Evolutionary conservation across 2,329 filamentous ascomycete genomes (phyloP), one percentile per base, ranked within the genome.

Genomic region (Colletotrichum sp.): DNA sequence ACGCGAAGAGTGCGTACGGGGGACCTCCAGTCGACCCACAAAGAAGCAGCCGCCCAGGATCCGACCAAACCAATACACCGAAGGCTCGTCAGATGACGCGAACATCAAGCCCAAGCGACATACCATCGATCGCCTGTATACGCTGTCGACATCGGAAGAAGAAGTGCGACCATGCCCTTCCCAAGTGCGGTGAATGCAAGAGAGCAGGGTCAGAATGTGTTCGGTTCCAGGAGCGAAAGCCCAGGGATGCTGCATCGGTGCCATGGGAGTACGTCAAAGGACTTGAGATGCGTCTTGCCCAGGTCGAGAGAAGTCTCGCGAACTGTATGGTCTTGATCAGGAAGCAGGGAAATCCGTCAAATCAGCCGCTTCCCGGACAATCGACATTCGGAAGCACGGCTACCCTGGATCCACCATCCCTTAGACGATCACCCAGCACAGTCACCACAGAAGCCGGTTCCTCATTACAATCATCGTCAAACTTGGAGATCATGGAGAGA

Each of bases 251-350:
- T 24, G 39, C 60, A 6, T 64, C 59, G 21, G 60, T 71, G n/a
- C 69, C 69, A 21, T 71, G 69, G 69, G 69, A 64, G 28, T 71
- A 71, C 49, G 59, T 71, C 60, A 71, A 66, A 49, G 69, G 44
- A 28, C 59, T 71, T 32, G 69, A 71, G 59, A 21, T 39, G n/a
- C 69, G 69, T 15, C 60, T 71, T 16, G n/a, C 69, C 8, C 60
- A 71, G 59, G 69, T 57, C 21, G 60, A 66, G 44, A 71, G 65
- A 49, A 55, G 26, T n/a, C 16, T 69, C 3, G 67, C 32, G 13
- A 69, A 44, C 32, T 69, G 67, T 16, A 69, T 69, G 67, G 24
- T 32, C 6, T 69, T 69, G 52, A 59, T 69, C 24, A 69, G 67
- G 52, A 69, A 26, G 24, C 67, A 69, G 15, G 67, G 67, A 21